Evolutionary conservation across 192 early-diverging fungal species (phyloP).

Genomic region (Podochytrium sp.): DNA sequence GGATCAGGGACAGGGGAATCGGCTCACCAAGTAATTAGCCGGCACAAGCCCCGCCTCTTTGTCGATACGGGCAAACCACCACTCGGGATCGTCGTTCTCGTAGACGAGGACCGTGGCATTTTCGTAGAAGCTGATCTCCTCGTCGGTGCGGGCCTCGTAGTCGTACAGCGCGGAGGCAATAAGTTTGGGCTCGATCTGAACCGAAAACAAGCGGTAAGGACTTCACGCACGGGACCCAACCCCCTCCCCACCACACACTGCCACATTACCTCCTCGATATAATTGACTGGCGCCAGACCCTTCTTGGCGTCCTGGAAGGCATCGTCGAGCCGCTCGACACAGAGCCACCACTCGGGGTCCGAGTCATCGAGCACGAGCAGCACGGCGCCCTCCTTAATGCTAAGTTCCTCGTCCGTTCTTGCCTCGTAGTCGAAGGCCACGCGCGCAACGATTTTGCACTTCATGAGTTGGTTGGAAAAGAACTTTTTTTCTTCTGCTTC

Average conservation of each 20-base stretch:
- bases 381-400: slow-evolving; percentile 72
- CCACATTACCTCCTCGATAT: slow-evolving; percentile 61
- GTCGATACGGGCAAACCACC: slow-evolving; percentile 82
- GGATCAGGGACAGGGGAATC: not conserved
- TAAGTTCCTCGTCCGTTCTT: slow-evolving; percentile 81
- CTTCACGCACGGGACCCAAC: too few species aligned
- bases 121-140: slow-evolving; percentile 57
- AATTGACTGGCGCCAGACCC: slow-evolving; percentile 55
- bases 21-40: slow-evolving; percentile 73
- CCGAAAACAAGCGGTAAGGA: not conserved
- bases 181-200: slow-evolving; percentile 38
- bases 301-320: slow-evolving; percentile 44
- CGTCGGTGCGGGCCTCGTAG: slow-evolving; percentile 52
- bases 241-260: too few species aligned
- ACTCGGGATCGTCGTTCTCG: slow-evolving; percentile 87
- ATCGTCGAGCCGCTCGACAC: slow-evolving; percentile 36
- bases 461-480: too few species aligned
- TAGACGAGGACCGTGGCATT: slow-evolving; percentile 61
- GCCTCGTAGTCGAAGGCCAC: slow-evolving; percentile 88
- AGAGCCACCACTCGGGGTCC: slow-evolving; percentile 60
- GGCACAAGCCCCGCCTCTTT: slow-evolving; percentile 85
- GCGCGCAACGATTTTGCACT: slow-evolving; percentile 48
- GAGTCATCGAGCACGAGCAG: slow-evolving; percentile 60
- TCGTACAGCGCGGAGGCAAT: slow-evolving; percentile 47
- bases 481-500: not conserved